These are phyloP conservation scores for Evernia prunastri DNA, from an alignment of 495 filamentous ascomycete genomes.

Conservation along the genomic window DNA sequence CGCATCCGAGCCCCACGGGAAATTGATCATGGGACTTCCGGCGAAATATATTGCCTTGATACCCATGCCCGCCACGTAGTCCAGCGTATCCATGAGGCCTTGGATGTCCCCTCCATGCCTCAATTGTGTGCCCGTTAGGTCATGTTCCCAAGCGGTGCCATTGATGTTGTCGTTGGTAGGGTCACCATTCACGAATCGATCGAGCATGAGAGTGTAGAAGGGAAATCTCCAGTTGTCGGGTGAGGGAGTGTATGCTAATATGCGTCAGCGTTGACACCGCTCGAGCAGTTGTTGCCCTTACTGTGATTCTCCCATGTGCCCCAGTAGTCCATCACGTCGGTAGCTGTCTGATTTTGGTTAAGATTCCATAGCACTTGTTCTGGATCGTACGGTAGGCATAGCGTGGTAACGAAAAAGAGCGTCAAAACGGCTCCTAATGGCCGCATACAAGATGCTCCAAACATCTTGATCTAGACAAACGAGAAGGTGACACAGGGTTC, in stretches of 20 bases:
- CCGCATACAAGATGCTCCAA: neutral
- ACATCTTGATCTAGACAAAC: neutral
- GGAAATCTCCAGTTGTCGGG: constrained; percentile 41
- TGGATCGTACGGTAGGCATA: constrained; percentile 20
- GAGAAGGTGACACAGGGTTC: constrained; percentile 6
- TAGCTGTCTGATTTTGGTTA: constrained; percentile 36
- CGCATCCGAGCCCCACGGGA: constrained; percentile 39
- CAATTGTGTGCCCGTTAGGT: constrained; percentile 36
- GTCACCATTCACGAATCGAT: constrained; percentile 40
- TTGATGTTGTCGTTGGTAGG: constrained; percentile 37
- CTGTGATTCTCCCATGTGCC: constrained; percentile 37
- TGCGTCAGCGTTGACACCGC: neutral
- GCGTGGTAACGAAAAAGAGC: constrained; percentile 2
- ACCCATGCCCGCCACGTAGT: constrained; percentile 40
- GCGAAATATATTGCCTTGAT: constrained; percentile 37
- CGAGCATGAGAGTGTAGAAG: constrained; percentile 38
- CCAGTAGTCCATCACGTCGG: constrained; percentile 34
- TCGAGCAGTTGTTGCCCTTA: neutral
- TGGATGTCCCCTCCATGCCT: constrained; percentile 37
- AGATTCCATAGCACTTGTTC: constrained; percentile 36
- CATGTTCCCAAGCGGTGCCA: constrained; percentile 36
- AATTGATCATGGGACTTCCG: constrained; percentile 38
- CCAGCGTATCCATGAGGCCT: constrained; percentile 34
- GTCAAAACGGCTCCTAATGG: neutral
- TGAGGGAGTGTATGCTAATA: constrained; percentile 33